Evolutionary conservation across 208 protist genomes (phyloP), one percentile per base, ranked within the genome.

Genomic region (Trypanosomatidae sp.): DNA sequence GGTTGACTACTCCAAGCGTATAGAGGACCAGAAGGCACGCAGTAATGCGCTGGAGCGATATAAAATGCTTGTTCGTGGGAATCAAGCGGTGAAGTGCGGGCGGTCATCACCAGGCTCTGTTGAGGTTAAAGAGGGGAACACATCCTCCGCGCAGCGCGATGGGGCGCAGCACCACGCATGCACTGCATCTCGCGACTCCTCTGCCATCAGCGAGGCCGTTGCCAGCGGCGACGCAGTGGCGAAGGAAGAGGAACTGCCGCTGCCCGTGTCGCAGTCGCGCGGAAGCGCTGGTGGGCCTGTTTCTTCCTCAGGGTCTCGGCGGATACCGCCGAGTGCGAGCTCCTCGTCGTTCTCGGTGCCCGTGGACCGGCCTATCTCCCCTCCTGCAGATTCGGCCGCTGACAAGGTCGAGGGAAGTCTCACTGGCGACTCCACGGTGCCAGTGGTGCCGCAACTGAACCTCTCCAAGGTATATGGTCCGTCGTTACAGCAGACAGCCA

Each of bases 31-130:
- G 68, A 71, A 69, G 33, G 76, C 55, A 50, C 90, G 90, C 65
- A 82, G 77, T 39, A 81, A 22, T 36, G 87, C 89, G 0, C 59
- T 94, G 73, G 83, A 84, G 72, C 81, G 87, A 9, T 94, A 91
- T 77, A 84, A 85, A 33, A 74, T 82, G 43, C 73, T 94, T n/a
- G 79, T 92, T 22, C 76, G 64, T 9, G 71, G 53, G 6, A 82
- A 76, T 36, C 71, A 66, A 9, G 62, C 72, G 7, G 77, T 82
- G 19, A 50, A 76, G 19, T 53, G 60, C 46, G 62, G 28, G 1
- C 59, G 53, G 25, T 17, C 77, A 19, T 74, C 68, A 3, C 69
- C 66, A 41, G 65, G 72, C 17, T 36, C 68, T n/a, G 55, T 66
- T 17, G 59, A 62, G n/a, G 41, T 52, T 30, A 25, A 15, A 65